Conservation (phyloP, 2,329 filamentous ascomycete species). For the Exophiala mesophila region DNA sequence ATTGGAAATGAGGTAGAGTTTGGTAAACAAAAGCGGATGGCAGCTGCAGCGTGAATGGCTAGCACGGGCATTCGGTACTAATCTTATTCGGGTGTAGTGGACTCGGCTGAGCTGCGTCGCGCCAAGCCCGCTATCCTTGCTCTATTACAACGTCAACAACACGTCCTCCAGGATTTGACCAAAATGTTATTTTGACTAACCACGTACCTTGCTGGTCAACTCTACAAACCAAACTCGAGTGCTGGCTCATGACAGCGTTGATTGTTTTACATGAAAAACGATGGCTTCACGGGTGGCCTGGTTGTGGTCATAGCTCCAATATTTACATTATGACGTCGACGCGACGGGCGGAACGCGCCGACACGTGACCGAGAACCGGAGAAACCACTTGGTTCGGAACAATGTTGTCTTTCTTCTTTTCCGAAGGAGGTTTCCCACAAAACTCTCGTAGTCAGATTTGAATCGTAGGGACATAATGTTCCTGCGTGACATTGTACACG, state of each 20-base stretch:
- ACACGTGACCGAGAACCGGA: conserved; percentile 7
- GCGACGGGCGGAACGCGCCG: conserved; percentile 10
- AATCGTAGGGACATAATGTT: no score
- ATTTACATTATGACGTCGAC: conserved; percentile 17
- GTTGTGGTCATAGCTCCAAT: no score
- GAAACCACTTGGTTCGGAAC: neutral
- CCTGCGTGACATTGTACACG: no score
- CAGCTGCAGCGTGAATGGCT: neutral
- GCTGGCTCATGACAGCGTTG: no score
- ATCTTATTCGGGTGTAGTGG: neutral
- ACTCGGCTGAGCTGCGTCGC: neutral
- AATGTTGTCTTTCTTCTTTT: neutral
- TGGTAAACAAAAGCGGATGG: neutral
- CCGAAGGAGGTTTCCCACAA: no score
- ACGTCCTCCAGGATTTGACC: neutral
- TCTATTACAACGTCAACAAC: conserved; percentile 5
- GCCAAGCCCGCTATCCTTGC: conserved; percentile 1
- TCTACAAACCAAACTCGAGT: no score
- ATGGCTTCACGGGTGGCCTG: no score
- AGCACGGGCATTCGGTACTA: neutral
- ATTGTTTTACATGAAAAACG: no score
- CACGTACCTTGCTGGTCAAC: no score
- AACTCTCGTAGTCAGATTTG: no score
- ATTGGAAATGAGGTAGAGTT: conserved; percentile 5
- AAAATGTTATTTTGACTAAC: neutral